Base-by-base conservation (phyloP, 495 filamentous ascomycete species). In the Jackrogersella minutella region DNA sequence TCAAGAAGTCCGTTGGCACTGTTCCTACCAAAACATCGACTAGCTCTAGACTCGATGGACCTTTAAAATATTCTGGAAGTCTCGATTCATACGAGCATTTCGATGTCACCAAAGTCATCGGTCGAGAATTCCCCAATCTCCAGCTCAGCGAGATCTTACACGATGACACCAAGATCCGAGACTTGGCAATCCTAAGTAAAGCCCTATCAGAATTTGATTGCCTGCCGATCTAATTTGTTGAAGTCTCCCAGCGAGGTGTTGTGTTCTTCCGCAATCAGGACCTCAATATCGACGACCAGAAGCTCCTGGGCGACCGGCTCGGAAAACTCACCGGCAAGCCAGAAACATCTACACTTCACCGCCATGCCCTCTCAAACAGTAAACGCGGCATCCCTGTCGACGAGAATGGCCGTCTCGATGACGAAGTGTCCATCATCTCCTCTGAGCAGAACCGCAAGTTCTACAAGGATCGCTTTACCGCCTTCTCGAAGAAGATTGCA, bases 41-140 rank as follows among this genome's bases (percentile, higher is more conserved):
- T 54, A 91, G 91, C 68, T 93, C 91, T 66, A 83, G 92, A 19
- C 93, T 91, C 5, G 90, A 90, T 68, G 89, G 89, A 8, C 88
- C 91, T 16, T 77, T 93, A 43, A 91, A 91, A 76, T 94, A 94
- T 78, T 93, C 77, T 1, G 86, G 86, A 19, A 75, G 76, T 1
- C 75, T 90, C 0, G 84, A 91, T 37, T 64, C 78, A 0, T 89
- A 83, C 62, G 78, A 90, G 49, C 82, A 80, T 2, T 86, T 89
- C 51, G 89, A 91, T 44, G 78, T 87, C 0, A 92, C 90, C 1
- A 84, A 86, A 2, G 77, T 88, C 21, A 90, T 92, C 70, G 89
- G 90, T 13, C 79, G 82, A 1, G 90, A 92, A 73, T 92, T 86
- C 62, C 79, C 81, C 5, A 79, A 81, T 13, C 83, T 83, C 0